phyloP scores from a whole-genome alignment of 768 basidiomycete species.

The Gautieria morchelliformis region DNA sequence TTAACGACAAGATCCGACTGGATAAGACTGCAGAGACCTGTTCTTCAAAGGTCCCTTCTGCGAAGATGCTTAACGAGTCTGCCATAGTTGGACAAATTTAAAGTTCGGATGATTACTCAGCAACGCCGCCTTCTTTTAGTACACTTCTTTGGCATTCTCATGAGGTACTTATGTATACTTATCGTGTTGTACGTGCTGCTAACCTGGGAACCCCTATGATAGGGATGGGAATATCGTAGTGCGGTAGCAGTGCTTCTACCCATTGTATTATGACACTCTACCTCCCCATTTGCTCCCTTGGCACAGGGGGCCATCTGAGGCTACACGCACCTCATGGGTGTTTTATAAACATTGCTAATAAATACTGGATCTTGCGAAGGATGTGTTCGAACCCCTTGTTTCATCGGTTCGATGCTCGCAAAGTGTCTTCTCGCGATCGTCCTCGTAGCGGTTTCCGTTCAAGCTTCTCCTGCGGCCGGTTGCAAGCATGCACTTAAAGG shows the following conservation, averaged over 20 bases:
- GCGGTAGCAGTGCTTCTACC: too few relatives aligned
- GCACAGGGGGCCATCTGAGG: too few relatives aligned
- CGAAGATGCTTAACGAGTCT: constrained; percentile 77
- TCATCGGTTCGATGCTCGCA: background rate
- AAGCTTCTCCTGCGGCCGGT: background rate
- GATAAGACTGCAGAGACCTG: constrained; percentile 37
- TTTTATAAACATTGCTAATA: background rate
- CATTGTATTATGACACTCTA: too few relatives aligned
- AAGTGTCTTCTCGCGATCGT: background rate
- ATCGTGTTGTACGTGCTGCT: background rate
- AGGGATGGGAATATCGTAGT: too few relatives aligned
- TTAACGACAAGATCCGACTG: background rate
- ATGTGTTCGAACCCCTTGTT: too few relatives aligned
- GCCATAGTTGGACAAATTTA: constrained; percentile 39
- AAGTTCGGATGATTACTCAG: constrained; percentile 1
- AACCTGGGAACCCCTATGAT: too few relatives aligned
- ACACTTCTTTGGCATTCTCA: background rate
- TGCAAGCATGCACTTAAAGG: background rate
- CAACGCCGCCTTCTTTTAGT: background rate
- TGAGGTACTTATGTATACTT: background rate
- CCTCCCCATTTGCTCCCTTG: too few relatives aligned
- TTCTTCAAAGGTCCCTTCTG: constrained; percentile 83
- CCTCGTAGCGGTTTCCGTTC: background rate
- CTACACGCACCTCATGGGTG: background rate
- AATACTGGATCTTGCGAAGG: background rate